These are phyloP conservation scores for Syzygium aromaticum DNA, from an alignment of 345 rosid genomes.

Conservation along the genomic window DNA sequence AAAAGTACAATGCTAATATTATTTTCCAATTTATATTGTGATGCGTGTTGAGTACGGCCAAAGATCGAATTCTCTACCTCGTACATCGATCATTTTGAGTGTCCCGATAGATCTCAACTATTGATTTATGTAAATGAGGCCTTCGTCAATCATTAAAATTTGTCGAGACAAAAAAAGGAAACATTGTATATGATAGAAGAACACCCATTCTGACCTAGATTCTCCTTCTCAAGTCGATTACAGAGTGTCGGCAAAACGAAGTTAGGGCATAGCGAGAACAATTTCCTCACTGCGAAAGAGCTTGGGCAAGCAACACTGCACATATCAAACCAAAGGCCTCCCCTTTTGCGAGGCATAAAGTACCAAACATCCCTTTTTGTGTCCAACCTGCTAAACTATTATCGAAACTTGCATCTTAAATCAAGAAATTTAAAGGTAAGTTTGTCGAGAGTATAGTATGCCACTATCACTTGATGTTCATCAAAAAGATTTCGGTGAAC, in stretches of 20 bases:
- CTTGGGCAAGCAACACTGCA: background rate
- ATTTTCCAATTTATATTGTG: background rate
- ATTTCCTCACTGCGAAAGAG: background rate
- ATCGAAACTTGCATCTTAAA: background rate
- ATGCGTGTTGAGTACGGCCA: background rate
- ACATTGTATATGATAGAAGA: background rate
- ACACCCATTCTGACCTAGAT: background rate
- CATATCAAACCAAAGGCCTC: background rate
- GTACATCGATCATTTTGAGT: rapidly evolving
- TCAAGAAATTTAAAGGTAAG: rapidly evolving
- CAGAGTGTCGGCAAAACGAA: too few relatives aligned
- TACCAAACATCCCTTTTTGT: background rate
- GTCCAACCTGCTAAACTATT: background rate
- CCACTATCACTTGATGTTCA: background rate
- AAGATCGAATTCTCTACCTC: background rate
- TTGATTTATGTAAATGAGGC: background rate
- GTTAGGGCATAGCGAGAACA: background rate
- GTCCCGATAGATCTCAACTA: background rate
- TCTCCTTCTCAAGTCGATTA: background rate
- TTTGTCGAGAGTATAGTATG: background rate
- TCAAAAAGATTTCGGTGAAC: background rate
- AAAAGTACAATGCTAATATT: background rate
- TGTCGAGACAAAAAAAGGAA: background rate
- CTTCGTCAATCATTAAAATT: background rate
- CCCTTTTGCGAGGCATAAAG: background rate